Conservation (phyloP, 176 grass and related monocot species). For the Aegilops longissima region DNA sequence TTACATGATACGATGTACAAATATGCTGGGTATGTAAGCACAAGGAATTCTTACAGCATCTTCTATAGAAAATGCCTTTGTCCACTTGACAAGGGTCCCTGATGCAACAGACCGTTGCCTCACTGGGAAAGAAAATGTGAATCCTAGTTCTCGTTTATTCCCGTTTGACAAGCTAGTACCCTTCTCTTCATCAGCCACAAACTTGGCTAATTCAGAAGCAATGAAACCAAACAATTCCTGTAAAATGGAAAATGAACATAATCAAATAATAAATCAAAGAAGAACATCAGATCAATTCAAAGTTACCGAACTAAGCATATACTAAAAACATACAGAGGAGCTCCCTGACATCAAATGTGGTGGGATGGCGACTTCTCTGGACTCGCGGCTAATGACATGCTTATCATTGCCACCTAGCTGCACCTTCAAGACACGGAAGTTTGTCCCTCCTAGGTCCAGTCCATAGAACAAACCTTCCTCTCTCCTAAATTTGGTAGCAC, state of each 20-base stretch:
- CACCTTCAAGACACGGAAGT: conserved; percentile 70
- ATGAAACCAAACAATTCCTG: conserved; percentile 91
- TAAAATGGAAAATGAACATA: background rate
- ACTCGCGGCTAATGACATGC: conserved; percentile 39
- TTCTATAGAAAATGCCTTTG: conserved; percentile 79
- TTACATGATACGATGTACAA: background rate
- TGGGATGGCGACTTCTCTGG: conserved; percentile 59
- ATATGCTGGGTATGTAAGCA: background rate
- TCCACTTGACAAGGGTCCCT: conserved; percentile 88
- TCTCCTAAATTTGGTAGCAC: conserved; percentile 21
- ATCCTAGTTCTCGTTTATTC: conserved; percentile 67
- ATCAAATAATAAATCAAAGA: background rate
- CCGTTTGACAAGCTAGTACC: conserved; percentile 1
- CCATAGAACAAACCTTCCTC: conserved; percentile 83
- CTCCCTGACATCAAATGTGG: conserved; percentile 66
- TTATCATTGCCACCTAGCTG: conserved; percentile 59
- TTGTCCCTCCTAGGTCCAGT: conserved; percentile 91
- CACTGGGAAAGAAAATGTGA: conserved; percentile 97
- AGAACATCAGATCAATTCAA: background rate
- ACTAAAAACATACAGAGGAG: conserved; percentile 43
- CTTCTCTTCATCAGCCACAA: conserved; percentile 60
- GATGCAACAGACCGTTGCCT: conserved; percentile 67
- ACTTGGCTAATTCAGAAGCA: conserved; percentile 61
- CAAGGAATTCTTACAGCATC: conserved; percentile 60
- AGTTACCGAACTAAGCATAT: background rate